These are phyloP conservation scores for Acanthamoeba divionensis DNA, from an alignment of 208 protist species.

Conservation along the genomic window DNA sequence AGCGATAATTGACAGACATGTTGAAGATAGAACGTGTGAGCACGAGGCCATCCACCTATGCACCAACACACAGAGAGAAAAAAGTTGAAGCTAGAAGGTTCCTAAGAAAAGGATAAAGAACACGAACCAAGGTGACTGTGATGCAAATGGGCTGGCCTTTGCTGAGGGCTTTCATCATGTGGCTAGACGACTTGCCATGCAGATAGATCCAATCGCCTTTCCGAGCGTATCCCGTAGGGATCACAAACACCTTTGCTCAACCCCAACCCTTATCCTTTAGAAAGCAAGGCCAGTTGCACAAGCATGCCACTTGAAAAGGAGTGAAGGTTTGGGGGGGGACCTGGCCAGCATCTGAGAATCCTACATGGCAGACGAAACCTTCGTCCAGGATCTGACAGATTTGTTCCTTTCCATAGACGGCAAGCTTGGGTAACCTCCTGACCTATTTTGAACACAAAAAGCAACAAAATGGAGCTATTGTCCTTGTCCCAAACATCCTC, in stretches of 20 bases:
- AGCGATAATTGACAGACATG: slow-evolving; percentile 34
- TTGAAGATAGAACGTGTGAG: slow-evolving; percentile 10
- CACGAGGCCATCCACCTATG: not conserved
- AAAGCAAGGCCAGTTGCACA: too few species aligned
- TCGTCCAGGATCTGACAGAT: not conserved
- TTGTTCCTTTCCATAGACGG: slow-evolving; percentile 22
- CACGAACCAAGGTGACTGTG: slow-evolving; percentile 10
- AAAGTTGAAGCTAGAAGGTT: too few species aligned
- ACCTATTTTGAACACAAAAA: not conserved
- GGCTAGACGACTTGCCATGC: slow-evolving; percentile 30
- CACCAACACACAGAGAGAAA: not conserved
- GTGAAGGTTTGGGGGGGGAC: not conserved
- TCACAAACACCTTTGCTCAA: not conserved
- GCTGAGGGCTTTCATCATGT: slow-evolving; percentile 36
- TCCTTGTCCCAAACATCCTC: too few species aligned
- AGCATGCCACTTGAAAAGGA: too few species aligned
- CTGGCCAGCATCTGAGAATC: not conserved
- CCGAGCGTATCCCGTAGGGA: slow-evolving; percentile 7
- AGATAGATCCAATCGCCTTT: slow-evolving; percentile 17
- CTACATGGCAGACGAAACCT: slow-evolving; percentile 25
- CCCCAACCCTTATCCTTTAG: too few species aligned
- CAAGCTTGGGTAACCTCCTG: not conserved
- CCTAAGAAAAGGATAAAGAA: too few species aligned
- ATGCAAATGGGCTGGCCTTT: slow-evolving; percentile 32
- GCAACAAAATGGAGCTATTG: not conserved